Evolutionary conservation across 2,329 filamentous ascomycete species (phyloP).

Genomic region (Trichoderma sp.): DNA sequence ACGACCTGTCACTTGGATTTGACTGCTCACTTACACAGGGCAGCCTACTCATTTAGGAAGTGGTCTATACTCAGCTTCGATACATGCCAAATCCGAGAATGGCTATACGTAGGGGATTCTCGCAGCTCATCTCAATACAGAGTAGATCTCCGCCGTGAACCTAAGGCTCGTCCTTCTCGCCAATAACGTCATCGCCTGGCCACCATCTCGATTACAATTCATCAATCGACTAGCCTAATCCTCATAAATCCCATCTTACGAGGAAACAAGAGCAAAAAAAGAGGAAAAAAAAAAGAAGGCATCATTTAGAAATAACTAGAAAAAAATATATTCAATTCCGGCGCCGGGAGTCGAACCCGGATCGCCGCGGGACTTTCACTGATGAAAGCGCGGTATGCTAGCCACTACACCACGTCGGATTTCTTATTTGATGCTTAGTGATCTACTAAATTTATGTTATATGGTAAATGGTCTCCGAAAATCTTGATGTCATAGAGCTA

Average conservation of each 20-base stretch:
- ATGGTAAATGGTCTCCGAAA: background rate
- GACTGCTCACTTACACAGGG: background rate
- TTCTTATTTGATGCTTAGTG: constrained; percentile 11
- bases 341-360: constrained; percentile 30
- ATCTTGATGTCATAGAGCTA: background rate
- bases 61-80: too few species aligned
- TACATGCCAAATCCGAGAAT: too few species aligned
- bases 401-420: constrained; percentile 30
- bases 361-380: constrained; percentile 28
- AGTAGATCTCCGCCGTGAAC: too few species aligned
- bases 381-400: constrained; percentile 30
- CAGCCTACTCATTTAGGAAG: too few species aligned
- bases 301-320: background rate
- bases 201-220: background rate
- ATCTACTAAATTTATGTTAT: background rate
- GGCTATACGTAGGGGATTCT: too few species aligned
- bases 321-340: constrained; percentile 25
- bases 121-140: too few species aligned
- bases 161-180: background rate
- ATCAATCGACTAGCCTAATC: background rate
- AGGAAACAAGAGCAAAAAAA: background rate
- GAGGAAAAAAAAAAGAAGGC: background rate
- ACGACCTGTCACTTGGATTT: background rate
- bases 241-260: background rate
- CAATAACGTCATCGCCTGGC: background rate